These are phyloP conservation scores for Lindgomyces ingoldianus DNA, from an alignment of 495 filamentous ascomycete genomes.

Conservation along the genomic window DNA sequence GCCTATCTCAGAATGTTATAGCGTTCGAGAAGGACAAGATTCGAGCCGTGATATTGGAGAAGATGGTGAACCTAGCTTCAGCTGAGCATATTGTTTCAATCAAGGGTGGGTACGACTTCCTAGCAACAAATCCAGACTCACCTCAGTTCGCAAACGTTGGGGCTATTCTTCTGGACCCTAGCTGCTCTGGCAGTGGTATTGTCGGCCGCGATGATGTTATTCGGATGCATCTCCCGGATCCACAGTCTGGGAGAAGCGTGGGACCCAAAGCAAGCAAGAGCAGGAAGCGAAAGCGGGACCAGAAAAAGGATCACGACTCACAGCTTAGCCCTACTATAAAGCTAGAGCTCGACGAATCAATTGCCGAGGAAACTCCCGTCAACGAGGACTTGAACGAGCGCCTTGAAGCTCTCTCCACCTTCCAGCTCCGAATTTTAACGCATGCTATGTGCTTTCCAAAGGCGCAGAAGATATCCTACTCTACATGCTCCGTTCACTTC, in stretches of 20 bases:
- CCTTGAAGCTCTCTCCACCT: slow-evolving; percentile 56
- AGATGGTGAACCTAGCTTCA: slow-evolving; percentile 79
- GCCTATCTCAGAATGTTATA: slow-evolving; percentile 50
- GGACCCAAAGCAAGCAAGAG: slow-evolving; percentile 33
- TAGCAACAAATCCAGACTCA: slow-evolving; percentile 65
- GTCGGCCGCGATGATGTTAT: slow-evolving; percentile 79
- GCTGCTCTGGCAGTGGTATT: slow-evolving; percentile 93
- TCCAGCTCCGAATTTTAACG: slow-evolving; percentile 44
- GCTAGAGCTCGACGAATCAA: slow-evolving; percentile 46
- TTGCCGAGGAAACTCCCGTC: slow-evolving; percentile 39
- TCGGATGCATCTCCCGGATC: slow-evolving; percentile 55
- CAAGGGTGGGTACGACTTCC: slow-evolving; percentile 73
- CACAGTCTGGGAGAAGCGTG: not conserved
- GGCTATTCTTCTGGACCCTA: slow-evolving; percentile 83
- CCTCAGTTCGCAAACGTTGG: slow-evolving; percentile 59
- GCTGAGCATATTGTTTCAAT: slow-evolving; percentile 65
- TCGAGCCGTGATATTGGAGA: slow-evolving; percentile 70
- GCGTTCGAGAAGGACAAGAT: slow-evolving; percentile 70
- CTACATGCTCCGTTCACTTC: slow-evolving; percentile 84
- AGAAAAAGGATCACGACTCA: not conserved
- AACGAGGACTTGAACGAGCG: slow-evolving; percentile 46
- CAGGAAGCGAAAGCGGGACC: slow-evolving; percentile 46
- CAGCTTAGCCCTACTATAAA: slow-evolving; percentile 38
- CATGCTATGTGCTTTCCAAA: slow-evolving; percentile 75
- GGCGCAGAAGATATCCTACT: slow-evolving; percentile 80